A percentile compares a stretch with the other conserved stretches of the same genome.
Conservation (phyloP, 169 alveolate species). For the Cystoisospora suis region DNA sequence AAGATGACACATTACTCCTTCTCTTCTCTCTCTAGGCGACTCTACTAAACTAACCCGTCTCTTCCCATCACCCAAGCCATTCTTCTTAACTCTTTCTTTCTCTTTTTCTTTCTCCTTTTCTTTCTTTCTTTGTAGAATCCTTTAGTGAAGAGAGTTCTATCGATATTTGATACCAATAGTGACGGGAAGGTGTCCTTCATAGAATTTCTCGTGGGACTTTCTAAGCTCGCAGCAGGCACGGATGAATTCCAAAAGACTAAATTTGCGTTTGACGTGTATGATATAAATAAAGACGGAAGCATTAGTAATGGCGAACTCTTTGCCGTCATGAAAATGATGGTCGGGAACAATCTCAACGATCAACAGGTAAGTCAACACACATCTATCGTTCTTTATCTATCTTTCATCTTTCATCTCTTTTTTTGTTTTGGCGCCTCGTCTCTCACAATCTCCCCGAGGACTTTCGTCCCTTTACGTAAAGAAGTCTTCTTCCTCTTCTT, state of each 20-base stretch:
- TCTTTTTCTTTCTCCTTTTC: not conserved
- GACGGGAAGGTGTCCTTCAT: slow-evolving; percentile 96
- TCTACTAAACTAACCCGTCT: too few relatives aligned
- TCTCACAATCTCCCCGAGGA: not conserved
- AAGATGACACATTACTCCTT: too few relatives aligned
- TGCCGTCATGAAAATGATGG: slow-evolving; percentile 96
- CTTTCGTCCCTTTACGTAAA: not conserved
- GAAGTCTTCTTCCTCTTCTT: too few relatives aligned
- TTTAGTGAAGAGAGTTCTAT: slow-evolving; percentile 92
- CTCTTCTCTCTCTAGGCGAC: too few relatives aligned
- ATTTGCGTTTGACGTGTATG: slow-evolving; percentile 96
- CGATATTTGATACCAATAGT: slow-evolving; percentile 93
- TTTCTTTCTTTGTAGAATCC: slow-evolving; percentile 86
- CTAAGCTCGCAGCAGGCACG: slow-evolving; percentile 88
- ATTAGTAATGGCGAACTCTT: slow-evolving; percentile 97
- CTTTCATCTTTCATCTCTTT: not conserved
- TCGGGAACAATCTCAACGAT: slow-evolving; percentile 95
- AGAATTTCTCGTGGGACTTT: slow-evolving; percentile 95
- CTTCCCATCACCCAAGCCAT: too few relatives aligned
- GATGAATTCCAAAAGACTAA: slow-evolving; percentile 92
- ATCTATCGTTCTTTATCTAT: not conserved
- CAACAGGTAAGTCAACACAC: slow-evolving; percentile 78
- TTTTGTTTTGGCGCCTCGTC: not conserved
- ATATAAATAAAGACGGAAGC: slow-evolving; percentile 95
- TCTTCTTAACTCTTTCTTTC: not conserved